These are phyloP conservation scores for Fusarium subtropicale DNA, from an alignment of 2,329 filamentous ascomycete genomes.

Conservation along the genomic window DNA sequence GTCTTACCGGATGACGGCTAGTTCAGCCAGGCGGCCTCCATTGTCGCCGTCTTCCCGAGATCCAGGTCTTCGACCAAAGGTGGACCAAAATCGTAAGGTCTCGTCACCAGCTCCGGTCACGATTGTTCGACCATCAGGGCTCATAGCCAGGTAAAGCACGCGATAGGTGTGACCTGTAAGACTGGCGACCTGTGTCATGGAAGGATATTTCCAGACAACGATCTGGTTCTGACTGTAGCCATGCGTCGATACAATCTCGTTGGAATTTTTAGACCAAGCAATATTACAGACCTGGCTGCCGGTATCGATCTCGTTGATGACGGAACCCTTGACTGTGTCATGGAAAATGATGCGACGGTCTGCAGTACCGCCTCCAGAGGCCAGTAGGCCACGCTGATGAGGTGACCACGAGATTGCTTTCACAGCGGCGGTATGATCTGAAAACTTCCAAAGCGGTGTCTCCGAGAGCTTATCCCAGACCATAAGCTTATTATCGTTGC, in stretches of 20 bases:
- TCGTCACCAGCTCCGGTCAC: conserved; percentile 97
- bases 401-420: conserved; percentile 99
- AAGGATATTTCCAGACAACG: conserved; percentile 99
- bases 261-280: conserved; percentile 96
- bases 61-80: conserved; percentile 86
- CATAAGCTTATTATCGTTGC: conserved; percentile 99
- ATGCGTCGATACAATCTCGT: conserved; percentile 96
- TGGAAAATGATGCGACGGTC: conserved; percentile 98
- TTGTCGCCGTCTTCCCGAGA: conserved; percentile 75
- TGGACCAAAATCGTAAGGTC: conserved; percentile 95
- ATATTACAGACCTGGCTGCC: conserved; percentile 99
- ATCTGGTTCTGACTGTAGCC: conserved; percentile 99
- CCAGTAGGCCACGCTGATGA: conserved; percentile 92
- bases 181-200: conserved; percentile 96
- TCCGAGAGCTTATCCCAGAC: conserved; percentile 98
- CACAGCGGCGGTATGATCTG: conserved; percentile 93
- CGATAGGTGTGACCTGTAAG: conserved; percentile 97
- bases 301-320: conserved; percentile 91
- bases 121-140: conserved; percentile 91
- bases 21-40: conserved; percentile 75
- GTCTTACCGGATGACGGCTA: conserved; percentile 80
- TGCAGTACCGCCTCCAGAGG: conserved; percentile 93
- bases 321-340: conserved; percentile 86
- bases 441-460: conserved; percentile 91
- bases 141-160: conserved; percentile 97